These are phyloP conservation scores for Lactifluus rugatus DNA, from an alignment of 768 basidiomycete genomes.

Conservation along the genomic window DNA sequence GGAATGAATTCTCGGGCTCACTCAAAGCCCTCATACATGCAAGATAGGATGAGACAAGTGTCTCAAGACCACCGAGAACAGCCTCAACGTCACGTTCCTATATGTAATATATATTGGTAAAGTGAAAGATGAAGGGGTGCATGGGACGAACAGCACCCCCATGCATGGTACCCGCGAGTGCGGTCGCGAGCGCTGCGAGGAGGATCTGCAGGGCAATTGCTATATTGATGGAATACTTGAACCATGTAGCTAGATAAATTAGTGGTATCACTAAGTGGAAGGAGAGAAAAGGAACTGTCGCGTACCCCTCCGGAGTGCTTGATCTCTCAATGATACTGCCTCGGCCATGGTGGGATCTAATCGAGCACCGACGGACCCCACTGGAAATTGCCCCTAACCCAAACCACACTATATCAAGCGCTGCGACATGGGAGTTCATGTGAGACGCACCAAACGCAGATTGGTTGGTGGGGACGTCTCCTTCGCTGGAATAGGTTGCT, in stretches of 20 bases:
- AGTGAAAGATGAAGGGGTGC: neutral
- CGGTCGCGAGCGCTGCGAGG: slow-evolving; percentile 22
- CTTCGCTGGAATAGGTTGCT: too few relatives aligned
- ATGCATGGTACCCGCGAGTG: slow-evolving; percentile 11
- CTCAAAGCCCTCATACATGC: slow-evolving; percentile 59
- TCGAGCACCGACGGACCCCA: too few relatives aligned
- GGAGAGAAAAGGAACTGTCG: neutral
- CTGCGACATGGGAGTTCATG: too few relatives aligned
- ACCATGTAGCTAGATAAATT: neutral
- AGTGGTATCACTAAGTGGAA: neutral
- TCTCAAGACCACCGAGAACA: slow-evolving; percentile 47
- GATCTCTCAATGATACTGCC: neutral
- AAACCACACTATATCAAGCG: too few relatives aligned
- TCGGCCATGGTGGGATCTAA: too few relatives aligned
- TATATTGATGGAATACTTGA: slow-evolving; percentile 17
- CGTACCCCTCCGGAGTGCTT: neutral
- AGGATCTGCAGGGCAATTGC: slow-evolving; percentile 22
- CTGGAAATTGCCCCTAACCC: too few relatives aligned
- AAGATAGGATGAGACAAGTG: slow-evolving; percentile 59
- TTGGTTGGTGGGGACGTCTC: too few relatives aligned
- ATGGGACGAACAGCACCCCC: slow-evolving; percentile 9
- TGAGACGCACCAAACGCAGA: too few relatives aligned
- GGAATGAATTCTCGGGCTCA: slow-evolving; percentile 54
- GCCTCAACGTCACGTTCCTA: slow-evolving; percentile 30
- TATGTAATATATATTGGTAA: neutral